Evolutionary conservation across 2,329 filamentous ascomycete species (phyloP), one percentile per base, ranked within the genome.

Genomic region (Clonostachys rhizophaga): DNA sequence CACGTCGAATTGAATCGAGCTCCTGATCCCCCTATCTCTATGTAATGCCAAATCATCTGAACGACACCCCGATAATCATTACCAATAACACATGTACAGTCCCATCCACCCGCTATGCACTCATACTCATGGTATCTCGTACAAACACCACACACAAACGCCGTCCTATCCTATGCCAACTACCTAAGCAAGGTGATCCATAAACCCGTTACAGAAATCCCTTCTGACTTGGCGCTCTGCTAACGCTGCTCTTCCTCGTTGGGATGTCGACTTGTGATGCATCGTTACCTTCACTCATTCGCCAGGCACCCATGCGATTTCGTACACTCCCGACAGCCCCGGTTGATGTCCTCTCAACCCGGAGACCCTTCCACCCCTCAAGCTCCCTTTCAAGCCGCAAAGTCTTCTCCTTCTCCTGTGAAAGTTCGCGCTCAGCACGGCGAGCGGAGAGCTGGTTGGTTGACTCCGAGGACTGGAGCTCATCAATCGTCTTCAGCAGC

Each of bases 401-500:
- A 1, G 75, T 78, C 67, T 87, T 92, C 68, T 97, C 94, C 52
- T 80, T 83, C 67, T 96, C 92, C 65, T 96, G 90, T 7, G 90
- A 81, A 14, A 96, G 77, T 59, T 97, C 92, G 40, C 92, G 83
- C 66, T 99, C 92, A 14, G 90, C 90, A 40, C 92, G 84, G 48
- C 92, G 87, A 24, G 89, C 86, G 24, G 84, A 78, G 40, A 97
- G 78, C 64, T 96, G 90, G 42, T 84, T 86, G 11, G 83, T 76
- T 18, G 88, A 91, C 66, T 97, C 92, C 13, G 84, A 87, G 13
- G 88, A 84, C 65, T 99, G 92, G 34, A 99, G 81, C 63, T 97
- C 92, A 62, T 97, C 92, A 56, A 99, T 96, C 2, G 89, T 90
- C 61, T 84, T 79, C 44, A 99, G 84, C 6, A 97, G 83, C 62